Base-by-base conservation (phyloP, 2,329 filamentous ascomycete species). In the Fusarium sp. region DNA sequence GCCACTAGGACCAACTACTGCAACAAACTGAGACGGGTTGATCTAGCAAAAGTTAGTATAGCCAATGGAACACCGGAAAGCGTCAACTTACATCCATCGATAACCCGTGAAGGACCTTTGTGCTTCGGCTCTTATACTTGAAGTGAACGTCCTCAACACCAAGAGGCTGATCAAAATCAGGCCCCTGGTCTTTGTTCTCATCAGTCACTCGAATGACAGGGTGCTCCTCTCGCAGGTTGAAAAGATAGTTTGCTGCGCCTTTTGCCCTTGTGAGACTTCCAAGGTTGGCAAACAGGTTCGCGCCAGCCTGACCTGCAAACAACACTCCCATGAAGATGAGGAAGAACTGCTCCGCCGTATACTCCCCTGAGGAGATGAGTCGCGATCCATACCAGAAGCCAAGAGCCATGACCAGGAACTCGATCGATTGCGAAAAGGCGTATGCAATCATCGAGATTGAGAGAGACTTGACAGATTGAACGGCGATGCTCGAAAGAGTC, bases 1-100 rank as follows among this genome's bases (percentile, higher is more conserved):
- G 10, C 87, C 87, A 0, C 84, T 87, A 3, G 85, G 80, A 3
- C 87, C 87, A 1, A 89, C 86, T 29, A 88, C 81, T 2, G 86
- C 87, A 3, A 85, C 77, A 63, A 84, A 86, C 61, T 83, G 80
- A 26, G 39, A 66, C 11, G 52, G 67, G 2, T 21, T 61, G 37
- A 66, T 55, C 41, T 48, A 28, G 5, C 6, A 9, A 15, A 6
- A 5, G 44, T 80, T 78, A 28, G 73, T 50, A 80, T 18, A 81
- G 18, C 8, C 9, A n/a, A 20, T 5, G 24, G 11, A 4, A 16
- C 18, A n/a, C 18, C 11, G 6, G 12, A 10, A 3, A 12, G 0
- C 16, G 20, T 2, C 20, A 4, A 24, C 61, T 37, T 10, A 56
- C 57, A 21, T 24, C 18, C 60, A 69, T 57, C 4, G 46, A 53